These are phyloP conservation scores for Moniliella sp. DNA, from an alignment of 1,284 basidiomycete genomes.

Conservation along the genomic window DNA sequence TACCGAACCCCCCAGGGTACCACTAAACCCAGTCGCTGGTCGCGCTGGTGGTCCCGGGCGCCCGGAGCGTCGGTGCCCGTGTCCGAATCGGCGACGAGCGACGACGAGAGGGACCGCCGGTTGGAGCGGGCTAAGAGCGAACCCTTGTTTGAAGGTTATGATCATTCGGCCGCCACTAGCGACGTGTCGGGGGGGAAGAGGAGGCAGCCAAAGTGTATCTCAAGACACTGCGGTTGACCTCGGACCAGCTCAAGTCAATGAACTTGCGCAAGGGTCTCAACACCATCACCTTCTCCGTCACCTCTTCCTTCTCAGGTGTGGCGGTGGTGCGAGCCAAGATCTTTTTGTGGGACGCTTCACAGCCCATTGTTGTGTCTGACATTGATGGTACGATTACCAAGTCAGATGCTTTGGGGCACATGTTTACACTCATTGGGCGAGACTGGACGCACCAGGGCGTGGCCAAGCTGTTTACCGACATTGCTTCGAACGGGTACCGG, in stretches of 20 bases:
- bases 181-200: no score
- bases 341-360: conserved; percentile 79
- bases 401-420: conserved; percentile 86
- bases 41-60: conserved; percentile 24
- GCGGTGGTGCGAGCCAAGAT: conserved; percentile 67
- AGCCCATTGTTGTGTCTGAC: conserved; percentile 79
- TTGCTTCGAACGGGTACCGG: conserved; percentile 79
- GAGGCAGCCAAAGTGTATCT: conserved; percentile 53
- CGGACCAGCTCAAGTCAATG: conserved; percentile 51
- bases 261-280: conserved; percentile 73
- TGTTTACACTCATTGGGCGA: conserved; percentile 95
- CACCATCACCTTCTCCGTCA: conserved; percentile 73
- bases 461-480: conserved; percentile 93
- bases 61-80: no score
- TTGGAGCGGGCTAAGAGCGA: no score
- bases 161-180: no score
- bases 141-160: no score
- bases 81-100: no score
- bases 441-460: conserved; percentile 98
- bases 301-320: conserved; percentile 56
- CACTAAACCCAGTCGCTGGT: conserved; percentile 17
- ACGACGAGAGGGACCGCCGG: no score
- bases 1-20: no score
- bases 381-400: conserved; percentile 93
- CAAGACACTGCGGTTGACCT: conserved; percentile 71